Evolutionary conservation across 495 filamentous ascomycete species (phyloP).

Genomic region (Neurospora sp.): DNA sequence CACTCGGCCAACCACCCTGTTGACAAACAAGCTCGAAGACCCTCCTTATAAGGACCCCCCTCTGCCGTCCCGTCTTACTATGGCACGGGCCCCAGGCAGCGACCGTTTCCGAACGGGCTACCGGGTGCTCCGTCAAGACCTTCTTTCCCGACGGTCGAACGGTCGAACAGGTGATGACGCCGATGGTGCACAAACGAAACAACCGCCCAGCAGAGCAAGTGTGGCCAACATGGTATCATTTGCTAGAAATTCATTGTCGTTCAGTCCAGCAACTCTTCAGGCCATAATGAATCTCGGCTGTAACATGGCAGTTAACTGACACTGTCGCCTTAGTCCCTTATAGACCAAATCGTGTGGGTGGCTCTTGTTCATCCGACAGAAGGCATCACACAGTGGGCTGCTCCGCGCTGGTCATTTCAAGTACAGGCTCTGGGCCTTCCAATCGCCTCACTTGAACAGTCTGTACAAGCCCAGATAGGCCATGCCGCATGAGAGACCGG

Average conservation of each 20-base stretch:
- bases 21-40: not conserved
- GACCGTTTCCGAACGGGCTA: not conserved
- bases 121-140: not conserved
- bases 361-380: not conserved
- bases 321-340: not conserved
- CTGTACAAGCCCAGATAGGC: constrained; percentile 56
- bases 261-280: not conserved
- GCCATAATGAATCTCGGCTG: not conserved
- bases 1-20: not conserved
- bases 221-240: not conserved
- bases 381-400: not conserved
- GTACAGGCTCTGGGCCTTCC: too few relatives aligned
- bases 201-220: not conserved
- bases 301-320: not conserved
- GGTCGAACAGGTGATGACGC: not conserved
- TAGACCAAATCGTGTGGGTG: too few relatives aligned
- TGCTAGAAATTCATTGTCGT: not conserved
- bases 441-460: constrained; percentile 23
- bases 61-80: not conserved
- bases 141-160: not conserved
- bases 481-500: constrained; percentile 56
- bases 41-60: not conserved
- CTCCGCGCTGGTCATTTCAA: not conserved
- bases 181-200: not conserved
- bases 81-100: not conserved